A percentile compares a stretch with the other conserved stretches of the same genome.
These are phyloP conservation scores for Globisporangium nunn DNA, from an alignment of 352 stramenopile genomes.

Conservation along the genomic window DNA sequence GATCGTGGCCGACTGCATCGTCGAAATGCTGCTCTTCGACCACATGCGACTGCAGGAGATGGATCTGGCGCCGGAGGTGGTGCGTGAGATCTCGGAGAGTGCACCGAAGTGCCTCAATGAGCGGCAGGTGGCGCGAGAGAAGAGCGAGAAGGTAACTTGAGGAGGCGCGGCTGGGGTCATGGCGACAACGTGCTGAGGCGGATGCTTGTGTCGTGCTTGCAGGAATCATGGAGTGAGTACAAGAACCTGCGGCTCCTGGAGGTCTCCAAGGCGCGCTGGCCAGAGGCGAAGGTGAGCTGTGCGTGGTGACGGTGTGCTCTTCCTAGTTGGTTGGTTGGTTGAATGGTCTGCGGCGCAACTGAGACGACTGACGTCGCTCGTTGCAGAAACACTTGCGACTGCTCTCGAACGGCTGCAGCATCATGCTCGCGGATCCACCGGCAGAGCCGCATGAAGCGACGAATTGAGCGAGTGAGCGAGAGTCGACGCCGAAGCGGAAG, in stretches of 20 bases:
- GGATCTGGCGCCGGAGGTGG: constrained; percentile 47
- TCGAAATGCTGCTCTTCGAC: constrained; percentile 65
- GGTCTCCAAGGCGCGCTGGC: constrained; percentile 63
- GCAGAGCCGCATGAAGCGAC: neutral
- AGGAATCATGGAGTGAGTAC: constrained; percentile 68
- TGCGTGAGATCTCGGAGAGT: constrained; percentile 42
- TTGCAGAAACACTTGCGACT: constrained; percentile 48
- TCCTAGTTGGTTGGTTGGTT: neutral
- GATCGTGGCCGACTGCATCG: constrained; percentile 56
- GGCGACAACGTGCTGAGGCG: neutral
- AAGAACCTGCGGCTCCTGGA: constrained; percentile 57
- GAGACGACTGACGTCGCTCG: neutral
- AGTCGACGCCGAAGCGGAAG: neutral
- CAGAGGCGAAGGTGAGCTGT: constrained; percentile 37
- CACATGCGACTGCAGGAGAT: constrained; percentile 75
- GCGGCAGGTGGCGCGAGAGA: constrained; percentile 36
- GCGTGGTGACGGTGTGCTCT: too few relatives aligned
- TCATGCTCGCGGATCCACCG: constrained; percentile 34
- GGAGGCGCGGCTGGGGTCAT: neutral
- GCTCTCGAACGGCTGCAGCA: constrained; percentile 71
- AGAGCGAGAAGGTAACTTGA: constrained; percentile 25
- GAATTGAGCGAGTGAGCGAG: neutral
- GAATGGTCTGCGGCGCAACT: too few relatives aligned
- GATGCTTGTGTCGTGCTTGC: neutral
- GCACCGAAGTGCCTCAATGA: constrained; percentile 56